These are phyloP conservation scores for Paratinospora sagittata DNA, from an alignment of 164 flowering plant genomes.

Conservation along the genomic window DNA sequence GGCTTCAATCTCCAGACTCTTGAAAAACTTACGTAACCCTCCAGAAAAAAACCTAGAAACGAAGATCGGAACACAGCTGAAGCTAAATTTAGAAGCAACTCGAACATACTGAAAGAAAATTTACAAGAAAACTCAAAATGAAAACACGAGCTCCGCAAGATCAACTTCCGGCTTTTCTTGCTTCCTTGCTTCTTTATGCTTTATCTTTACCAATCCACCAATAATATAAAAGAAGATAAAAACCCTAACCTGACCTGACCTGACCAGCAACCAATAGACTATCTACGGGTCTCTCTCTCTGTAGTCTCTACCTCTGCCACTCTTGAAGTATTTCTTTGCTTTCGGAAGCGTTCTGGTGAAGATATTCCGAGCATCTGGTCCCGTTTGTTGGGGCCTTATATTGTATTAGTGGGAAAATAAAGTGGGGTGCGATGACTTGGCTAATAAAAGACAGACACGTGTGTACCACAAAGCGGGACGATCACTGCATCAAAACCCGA, in stretches of 20 bases:
- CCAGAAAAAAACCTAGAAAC: conserved; percentile 6
- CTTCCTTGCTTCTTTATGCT: neutral
- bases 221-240: neutral
- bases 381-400: neutral
- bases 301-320: neutral
- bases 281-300: neutral
- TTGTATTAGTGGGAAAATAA: neutral
- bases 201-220: neutral
- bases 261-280: neutral
- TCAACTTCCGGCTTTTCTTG: neutral
- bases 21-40: neutral
- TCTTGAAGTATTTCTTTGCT: neutral
- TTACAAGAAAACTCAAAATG: neutral
- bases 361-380: conserved; percentile 15
- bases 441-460: conserved; percentile 11
- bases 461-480: conserved; percentile 15
- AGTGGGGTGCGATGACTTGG: conserved; percentile 1
- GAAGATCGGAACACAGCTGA: neutral
- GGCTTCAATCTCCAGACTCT: conserved; percentile 1
- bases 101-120: neutral
- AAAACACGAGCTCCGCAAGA: neutral
- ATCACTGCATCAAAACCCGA: conserved; percentile 20
- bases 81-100: neutral
- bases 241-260: neutral
- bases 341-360: conserved; percentile 21